These are phyloP conservation scores for Magnaporthiopsis incrustans DNA, from an alignment of 2,329 filamentous ascomycete species.

Conservation along the genomic window DNA sequence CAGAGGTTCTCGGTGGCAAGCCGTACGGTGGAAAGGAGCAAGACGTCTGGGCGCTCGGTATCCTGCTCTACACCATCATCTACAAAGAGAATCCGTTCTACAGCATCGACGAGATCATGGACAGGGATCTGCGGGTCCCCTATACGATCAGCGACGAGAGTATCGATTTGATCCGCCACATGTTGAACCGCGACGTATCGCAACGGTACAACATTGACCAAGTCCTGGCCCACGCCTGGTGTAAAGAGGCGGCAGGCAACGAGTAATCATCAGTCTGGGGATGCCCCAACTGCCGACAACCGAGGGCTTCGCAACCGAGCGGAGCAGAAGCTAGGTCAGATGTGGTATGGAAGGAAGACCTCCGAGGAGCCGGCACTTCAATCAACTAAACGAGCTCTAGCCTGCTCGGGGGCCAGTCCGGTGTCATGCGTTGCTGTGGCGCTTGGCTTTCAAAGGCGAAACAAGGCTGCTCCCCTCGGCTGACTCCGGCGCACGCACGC, in stretches of 20 bases:
- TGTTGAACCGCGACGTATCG: conserved; percentile 86
- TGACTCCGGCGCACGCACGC: too few relatives aligned
- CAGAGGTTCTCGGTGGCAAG: conserved; percentile 89
- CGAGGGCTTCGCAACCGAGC: neutral
- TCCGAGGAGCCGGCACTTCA: too few relatives aligned
- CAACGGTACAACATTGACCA: conserved; percentile 77
- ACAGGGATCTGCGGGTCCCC: conserved; percentile 86
- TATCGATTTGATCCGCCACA: conserved; percentile 81
- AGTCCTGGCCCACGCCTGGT: conserved; percentile 89
- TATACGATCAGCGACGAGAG: conserved; percentile 85
- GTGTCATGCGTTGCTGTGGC: too few relatives aligned
- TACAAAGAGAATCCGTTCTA: conserved; percentile 99
- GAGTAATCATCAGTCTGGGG: neutral
- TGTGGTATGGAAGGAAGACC: neutral
- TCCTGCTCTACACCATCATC: conserved; percentile 94
- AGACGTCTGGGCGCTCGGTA: conserved; percentile 96
- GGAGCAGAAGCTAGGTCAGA: neutral
- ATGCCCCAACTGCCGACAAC: neutral
- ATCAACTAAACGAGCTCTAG: neutral
- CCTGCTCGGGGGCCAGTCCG: neutral
- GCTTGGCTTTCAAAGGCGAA: too few relatives aligned
- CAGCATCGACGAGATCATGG: conserved; percentile 98
- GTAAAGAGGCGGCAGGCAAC: conserved; percentile 10
- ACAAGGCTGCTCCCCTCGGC: too few relatives aligned
- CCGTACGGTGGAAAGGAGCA: conserved; percentile 94